Base-by-base conservation (phyloP, 225 moss, liverwort and hornwort species). In the Lunularia cruciata region DNA sequence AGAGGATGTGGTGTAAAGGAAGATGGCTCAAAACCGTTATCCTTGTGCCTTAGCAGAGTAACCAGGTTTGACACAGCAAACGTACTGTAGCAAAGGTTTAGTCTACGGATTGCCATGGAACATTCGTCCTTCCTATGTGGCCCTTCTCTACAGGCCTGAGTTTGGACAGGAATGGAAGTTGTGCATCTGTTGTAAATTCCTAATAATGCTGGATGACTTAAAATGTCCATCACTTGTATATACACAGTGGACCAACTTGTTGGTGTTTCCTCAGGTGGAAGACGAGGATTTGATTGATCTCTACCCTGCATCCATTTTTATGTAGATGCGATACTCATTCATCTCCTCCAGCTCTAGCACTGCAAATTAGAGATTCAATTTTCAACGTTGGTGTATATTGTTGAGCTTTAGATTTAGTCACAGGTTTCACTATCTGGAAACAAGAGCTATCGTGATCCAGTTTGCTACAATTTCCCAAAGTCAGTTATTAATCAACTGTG, bases 171-270 rank as follows among this genome's bases (percentile, higher is more conserved):
- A n/a, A 40, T 38, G 34, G 7, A 10, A 63, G 62, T 63, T 22
- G 57, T 36, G 69, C 56, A 63, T 65, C 67, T 68, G 67, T 49
- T 77, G 77, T 77, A 53, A 27, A 76, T 19, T 58, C 12, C 23
- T 52, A 72, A 72, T 77, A 61, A 67, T 40, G 65, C 47, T 34
- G 66, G 43, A 28, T 52, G 52, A 35, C 58, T 58, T 58, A 58
- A 33, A 35, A 58, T 58, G 58, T 58, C 12, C 34, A 58, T 58
- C n/a, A n/a, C n/a, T 58, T 58, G 58, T 58, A 58, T 35, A 58
- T 58, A 58, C 58, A 33, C 19, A 20, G 58, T 58, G 58, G 58
- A 33, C 58, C 16, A 35, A 58, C 27, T 53, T 60, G 49, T 27
- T 54, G 43, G 53, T 54, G 46, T 67, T 43, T 7, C 43, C 43